A percentile compares a stretch with the other conserved stretches of the same genome.
phyloP scores from a whole-genome alignment of 495 filamentous ascomycete genomes.

The Stereocaulon alpinum region DNA sequence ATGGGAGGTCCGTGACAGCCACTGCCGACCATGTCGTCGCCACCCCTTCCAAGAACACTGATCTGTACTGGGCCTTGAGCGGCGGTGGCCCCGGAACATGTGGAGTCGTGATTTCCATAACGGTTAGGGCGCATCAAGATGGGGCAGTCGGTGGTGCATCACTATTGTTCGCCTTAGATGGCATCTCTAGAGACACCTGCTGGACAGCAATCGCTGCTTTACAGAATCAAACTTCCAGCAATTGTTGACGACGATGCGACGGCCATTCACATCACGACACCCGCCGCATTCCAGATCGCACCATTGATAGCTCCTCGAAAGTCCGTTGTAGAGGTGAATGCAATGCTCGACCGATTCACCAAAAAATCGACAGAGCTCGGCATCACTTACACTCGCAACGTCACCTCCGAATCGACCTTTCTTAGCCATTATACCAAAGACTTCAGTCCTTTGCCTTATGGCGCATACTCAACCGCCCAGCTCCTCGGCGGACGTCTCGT shows the following conservation, averaged over 20 bases:
- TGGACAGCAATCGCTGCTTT: slow-evolving; percentile 28
- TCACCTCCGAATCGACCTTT: slow-evolving; percentile 23
- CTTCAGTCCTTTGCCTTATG: slow-evolving; percentile 34
- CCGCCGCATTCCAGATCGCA: slow-evolving; percentile 7
- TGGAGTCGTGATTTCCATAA: slow-evolving; percentile 22
- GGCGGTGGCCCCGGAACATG: slow-evolving; percentile 20
- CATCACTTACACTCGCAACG: slow-evolving; percentile 29
- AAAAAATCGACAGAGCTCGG: slow-evolving; percentile 25
- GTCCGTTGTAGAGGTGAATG: slow-evolving; percentile 23
- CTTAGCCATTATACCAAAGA: slow-evolving; percentile 37
- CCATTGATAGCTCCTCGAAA: slow-evolving; percentile 30
- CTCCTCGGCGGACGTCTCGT: slow-evolving; percentile 47
- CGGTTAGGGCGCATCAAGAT: slow-evolving; percentile 17
- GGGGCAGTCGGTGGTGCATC: slow-evolving; percentile 1
- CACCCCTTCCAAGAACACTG: slow-evolving; percentile 14
- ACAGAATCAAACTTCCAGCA: slow-evolving; percentile 25
- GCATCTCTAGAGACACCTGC: slow-evolving; percentile 25
- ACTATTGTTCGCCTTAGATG: slow-evolving; percentile 15
- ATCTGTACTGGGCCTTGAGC: slow-evolving; percentile 23
- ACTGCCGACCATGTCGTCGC: slow-evolving; percentile 12
- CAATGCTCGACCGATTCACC: slow-evolving; percentile 28
- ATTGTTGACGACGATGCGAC: slow-evolving; percentile 21
- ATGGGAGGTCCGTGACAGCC: slow-evolving; percentile 27
- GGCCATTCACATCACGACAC: slow-evolving; percentile 7
- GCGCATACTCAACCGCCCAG: slow-evolving; percentile 11